Percentiles rank a stretch among this genome's conserved stretches.
phyloP scores from a whole-genome alignment of 148 eudicot species.

The Chenopodium formosanum region DNA sequence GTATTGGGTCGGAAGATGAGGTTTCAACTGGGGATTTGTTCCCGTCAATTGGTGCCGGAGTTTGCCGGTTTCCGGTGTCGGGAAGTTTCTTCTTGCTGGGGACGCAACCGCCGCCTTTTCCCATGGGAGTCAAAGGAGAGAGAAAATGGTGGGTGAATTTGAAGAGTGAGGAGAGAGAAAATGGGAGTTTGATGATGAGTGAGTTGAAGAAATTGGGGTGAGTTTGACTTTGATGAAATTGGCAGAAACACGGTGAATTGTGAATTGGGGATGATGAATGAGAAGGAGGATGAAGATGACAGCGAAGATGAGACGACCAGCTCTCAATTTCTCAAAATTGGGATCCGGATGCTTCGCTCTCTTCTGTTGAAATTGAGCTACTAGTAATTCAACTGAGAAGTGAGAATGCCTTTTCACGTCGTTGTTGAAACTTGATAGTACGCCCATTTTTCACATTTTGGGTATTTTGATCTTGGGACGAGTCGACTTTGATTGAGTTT shows the following conservation, averaged over 20 bases:
- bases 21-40: not conserved
- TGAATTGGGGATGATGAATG: not conserved
- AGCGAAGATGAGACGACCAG: no score
- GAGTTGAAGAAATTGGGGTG: not conserved
- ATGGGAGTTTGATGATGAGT: not conserved
- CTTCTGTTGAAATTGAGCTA: not conserved
- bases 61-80: constrained; percentile 8
- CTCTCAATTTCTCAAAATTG: no score
- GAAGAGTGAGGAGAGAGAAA: not conserved
- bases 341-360: not conserved
- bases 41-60: constrained; percentile 4
- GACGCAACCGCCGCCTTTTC: constrained; percentile 89
- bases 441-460: no score
- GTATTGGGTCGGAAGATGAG: constrained; percentile 13
- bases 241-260: no score
- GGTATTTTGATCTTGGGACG: no score
- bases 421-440: no score
- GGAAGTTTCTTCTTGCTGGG: constrained; percentile 61
- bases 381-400: no score
- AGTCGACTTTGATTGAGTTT: no score
- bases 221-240: not conserved
- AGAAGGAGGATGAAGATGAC: no score
- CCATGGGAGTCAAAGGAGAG: constrained; percentile 44
- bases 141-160: no score
- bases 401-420: no score